Conservation (phyloP, 169 alveolate genomes). For the Babesia caballi region DNA sequence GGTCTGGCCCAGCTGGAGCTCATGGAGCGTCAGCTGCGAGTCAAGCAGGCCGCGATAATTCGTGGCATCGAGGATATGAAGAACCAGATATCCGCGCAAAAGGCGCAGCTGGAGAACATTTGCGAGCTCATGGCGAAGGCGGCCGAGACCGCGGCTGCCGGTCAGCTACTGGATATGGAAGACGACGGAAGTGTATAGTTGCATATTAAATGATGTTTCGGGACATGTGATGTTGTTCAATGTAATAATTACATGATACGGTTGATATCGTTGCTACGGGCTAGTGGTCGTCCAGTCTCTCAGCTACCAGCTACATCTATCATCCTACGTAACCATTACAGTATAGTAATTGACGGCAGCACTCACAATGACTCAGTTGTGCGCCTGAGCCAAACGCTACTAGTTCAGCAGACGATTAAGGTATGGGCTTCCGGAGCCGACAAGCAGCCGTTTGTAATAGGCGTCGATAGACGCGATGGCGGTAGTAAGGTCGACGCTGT, state of each 20-base stretch:
- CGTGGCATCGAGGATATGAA: constrained; percentile 12
- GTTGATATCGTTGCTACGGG: no score
- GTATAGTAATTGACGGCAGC: no score
- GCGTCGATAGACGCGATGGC: constrained; percentile 25
- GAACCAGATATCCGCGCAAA: constrained; percentile 36
- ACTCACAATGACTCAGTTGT: no score
- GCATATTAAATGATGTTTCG: no score
- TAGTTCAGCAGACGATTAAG: constrained; percentile 13
- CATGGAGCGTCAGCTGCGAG: constrained; percentile 16
- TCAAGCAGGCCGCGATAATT: neutral
- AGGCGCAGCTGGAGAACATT: constrained; percentile 38
- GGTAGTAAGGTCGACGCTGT: constrained; percentile 1
- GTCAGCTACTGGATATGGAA: no score
- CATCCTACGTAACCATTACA: no score
- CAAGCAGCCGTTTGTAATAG: constrained; percentile 28
- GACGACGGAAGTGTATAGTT: no score
- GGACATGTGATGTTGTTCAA: no score
- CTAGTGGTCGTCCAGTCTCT: no score
- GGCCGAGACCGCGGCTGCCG: neutral
- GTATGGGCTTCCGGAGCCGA: constrained; percentile 30
- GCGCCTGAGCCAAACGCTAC: no score
- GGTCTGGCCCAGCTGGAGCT: constrained; percentile 23
- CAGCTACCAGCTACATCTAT: no score
- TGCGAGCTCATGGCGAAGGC: neutral
- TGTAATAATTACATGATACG: no score